Conservation (phyloP, 208 protist species). For the Trypanosoma cruzi region DNA sequence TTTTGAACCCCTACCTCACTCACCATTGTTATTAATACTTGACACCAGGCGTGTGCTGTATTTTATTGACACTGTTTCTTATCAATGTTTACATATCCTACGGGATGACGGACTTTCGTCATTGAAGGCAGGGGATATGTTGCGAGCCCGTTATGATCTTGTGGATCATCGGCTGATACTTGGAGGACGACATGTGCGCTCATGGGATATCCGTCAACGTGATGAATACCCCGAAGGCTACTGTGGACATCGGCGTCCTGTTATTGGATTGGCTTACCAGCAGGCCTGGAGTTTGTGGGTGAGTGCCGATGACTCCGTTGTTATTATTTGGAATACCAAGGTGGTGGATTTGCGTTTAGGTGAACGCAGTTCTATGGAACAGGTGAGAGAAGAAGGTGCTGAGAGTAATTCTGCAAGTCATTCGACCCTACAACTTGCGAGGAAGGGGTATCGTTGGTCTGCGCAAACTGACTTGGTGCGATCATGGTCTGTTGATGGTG, state of each 20-base stretch:
- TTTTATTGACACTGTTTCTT: conserved; percentile 66
- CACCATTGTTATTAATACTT: conserved; percentile 62
- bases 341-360: background rate
- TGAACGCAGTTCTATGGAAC: background rate
- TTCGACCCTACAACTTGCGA: too few relatives aligned
- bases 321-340: conserved; percentile 59
- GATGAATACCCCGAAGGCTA: conserved; percentile 57
- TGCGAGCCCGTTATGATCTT: conserved; percentile 71
- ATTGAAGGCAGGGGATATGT: conserved; percentile 48
- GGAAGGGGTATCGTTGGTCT: conserved; percentile 2
- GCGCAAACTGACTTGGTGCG: conserved; percentile 26
- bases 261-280: conserved; percentile 62
- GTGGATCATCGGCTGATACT: conserved; percentile 70
- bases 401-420: too few relatives aligned
- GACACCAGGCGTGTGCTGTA: conserved; percentile 75
- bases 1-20: conserved; percentile 38
- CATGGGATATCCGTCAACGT: conserved; percentile 57
- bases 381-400: too few relatives aligned
- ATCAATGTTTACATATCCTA: conserved; percentile 45
- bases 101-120: conserved; percentile 48
- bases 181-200: conserved; percentile 61
- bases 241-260: conserved; percentile 57
- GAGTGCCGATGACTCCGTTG: conserved; percentile 72
- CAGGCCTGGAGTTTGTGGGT: conserved; percentile 46
- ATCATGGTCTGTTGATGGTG: conserved; percentile 50